Base-by-base conservation (phyloP, 2,329 filamentous ascomycete genomes). In the Claviceps fusiformis region DNA sequence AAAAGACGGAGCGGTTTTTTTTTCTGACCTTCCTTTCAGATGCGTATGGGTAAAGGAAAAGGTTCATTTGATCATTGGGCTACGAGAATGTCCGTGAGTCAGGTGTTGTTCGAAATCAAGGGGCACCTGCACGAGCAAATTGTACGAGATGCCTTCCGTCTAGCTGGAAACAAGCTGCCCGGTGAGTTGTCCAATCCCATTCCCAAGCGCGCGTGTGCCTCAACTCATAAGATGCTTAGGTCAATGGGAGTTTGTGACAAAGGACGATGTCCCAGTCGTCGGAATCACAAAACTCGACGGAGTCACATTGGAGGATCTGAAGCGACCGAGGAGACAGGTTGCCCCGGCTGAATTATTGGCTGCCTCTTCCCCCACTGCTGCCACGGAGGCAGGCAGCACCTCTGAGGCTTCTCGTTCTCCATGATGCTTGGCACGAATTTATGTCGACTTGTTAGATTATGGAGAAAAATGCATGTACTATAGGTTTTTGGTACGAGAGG, bases 11-110 rank as follows among this genome's bases (percentile, higher is more conserved):
- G 44, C 19, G 24, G 44, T 19, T 24, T 45, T 45, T 45, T 46
- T 7, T 53, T 24, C 50, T 57, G 29, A 55, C 46, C 29, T 48
- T 54, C 54, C 7, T 27, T 50, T 7, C 60, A 85, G 82, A 86
- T 89, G 70, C 86, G 93, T 80, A 98, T 98, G 95, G 93, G 93
- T 70, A 98, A 97, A 73, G 93, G 93, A 73, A 98, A 98, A 70
- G 93, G 93, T 63, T 87, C 85, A 59, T 97, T 98, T 67, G 93
- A 98, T 69, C 89, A 95, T 67, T 98, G 93, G 93, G 90, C 92
- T 5, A 82, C 87, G 27, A 83, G 92, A 70, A 84, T 97, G 62
- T 83, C 89, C 9, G 89, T 97, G 53, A 95, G 87, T 72, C 88
- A 93, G 69, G 82, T 98, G 51, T 76, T 96, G 24, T 95, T 98